Percentiles rank a stretch among this genome's conserved stretches.
Evolutionary conservation across 1,284 basidiomycete species (phyloP).

Genomic region (Lentinus polychrous): DNA sequence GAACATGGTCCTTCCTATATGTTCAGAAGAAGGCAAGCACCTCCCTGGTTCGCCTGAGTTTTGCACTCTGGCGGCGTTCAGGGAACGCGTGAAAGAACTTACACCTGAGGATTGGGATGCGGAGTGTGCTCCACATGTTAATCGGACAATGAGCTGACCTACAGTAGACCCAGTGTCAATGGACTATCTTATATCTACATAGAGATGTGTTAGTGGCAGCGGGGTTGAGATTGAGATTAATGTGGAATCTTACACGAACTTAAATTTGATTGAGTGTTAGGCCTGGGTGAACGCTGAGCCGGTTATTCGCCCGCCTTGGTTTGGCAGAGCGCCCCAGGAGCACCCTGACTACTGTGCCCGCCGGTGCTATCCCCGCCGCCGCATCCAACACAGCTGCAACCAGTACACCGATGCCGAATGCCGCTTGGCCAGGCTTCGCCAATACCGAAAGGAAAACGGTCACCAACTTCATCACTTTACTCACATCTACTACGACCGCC

Average conservation of each 20-base stretch:
- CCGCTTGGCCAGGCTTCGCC: conserved; percentile 39
- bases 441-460: conserved; percentile 45
- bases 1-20: conserved; percentile 59
- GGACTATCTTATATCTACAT: too few species aligned
- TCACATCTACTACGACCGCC: too few species aligned
- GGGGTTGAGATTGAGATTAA: too few species aligned
- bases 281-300: too few species aligned
- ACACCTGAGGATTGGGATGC: conserved; percentile 57
- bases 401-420: conserved; percentile 24
- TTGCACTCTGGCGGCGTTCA: conserved; percentile 68
- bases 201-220: too few species aligned
- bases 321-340: too few species aligned
- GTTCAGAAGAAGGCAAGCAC: conserved; percentile 63
- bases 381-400: conserved; percentile 26
- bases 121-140: conserved; percentile 43
- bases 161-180: too few species aligned
- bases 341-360: conserved; percentile 13
- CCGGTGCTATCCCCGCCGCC: conserved; percentile 17
- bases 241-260: too few species aligned
- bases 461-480: too few species aligned
- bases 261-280: too few species aligned
- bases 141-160: conserved; percentile 6
- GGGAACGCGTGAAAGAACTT: conserved; percentile 51
- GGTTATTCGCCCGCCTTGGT: too few species aligned
- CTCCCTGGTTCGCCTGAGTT: conserved; percentile 68